phyloP scores from a whole-genome alignment of 2,329 filamentous ascomycete species.

The Arthrobotrys conoides region DNA sequence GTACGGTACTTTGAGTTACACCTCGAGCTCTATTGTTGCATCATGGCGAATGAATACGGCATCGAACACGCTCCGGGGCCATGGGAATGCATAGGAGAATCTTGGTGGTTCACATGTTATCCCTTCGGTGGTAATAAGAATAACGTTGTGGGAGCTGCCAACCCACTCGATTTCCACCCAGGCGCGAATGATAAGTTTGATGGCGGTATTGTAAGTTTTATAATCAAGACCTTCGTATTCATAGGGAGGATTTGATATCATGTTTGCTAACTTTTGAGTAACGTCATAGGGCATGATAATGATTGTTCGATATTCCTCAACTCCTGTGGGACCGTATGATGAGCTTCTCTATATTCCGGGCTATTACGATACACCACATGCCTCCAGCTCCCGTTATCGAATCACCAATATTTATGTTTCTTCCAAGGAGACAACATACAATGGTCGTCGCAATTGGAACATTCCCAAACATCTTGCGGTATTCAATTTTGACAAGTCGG shows the following conservation, averaged over 20 bases:
- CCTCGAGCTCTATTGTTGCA: background rate
- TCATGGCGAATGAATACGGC: constrained; percentile 22
- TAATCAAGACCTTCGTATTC: background rate
- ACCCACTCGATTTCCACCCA: constrained; percentile 44
- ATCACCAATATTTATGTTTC: constrained; percentile 74
- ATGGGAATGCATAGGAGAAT: constrained; percentile 51
- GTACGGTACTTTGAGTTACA: background rate
- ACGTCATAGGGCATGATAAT: constrained; percentile 70
- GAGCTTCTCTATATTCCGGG: constrained; percentile 71
- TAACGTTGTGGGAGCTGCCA: constrained; percentile 9
- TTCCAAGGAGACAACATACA: constrained; percentile 71
- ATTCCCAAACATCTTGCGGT: constrained; percentile 72
- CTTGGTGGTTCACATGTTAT: constrained; percentile 55
- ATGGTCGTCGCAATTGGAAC: constrained; percentile 73
- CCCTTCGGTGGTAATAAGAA: constrained; percentile 41
- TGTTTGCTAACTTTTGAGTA: constrained; percentile 63
- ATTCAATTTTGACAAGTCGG: constrained; percentile 68
- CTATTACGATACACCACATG: constrained; percentile 68
- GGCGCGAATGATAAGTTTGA: constrained; percentile 44
- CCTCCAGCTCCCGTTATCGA: constrained; percentile 66
- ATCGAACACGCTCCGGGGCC: constrained; percentile 45
- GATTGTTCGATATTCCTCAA: constrained; percentile 71
- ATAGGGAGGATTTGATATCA: background rate
- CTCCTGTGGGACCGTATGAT: constrained; percentile 72
- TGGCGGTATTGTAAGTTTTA: constrained; percentile 35